Conservation (phyloP, 2,329 filamentous ascomycete species). For the Fonsecaea pugnacius region DNA sequence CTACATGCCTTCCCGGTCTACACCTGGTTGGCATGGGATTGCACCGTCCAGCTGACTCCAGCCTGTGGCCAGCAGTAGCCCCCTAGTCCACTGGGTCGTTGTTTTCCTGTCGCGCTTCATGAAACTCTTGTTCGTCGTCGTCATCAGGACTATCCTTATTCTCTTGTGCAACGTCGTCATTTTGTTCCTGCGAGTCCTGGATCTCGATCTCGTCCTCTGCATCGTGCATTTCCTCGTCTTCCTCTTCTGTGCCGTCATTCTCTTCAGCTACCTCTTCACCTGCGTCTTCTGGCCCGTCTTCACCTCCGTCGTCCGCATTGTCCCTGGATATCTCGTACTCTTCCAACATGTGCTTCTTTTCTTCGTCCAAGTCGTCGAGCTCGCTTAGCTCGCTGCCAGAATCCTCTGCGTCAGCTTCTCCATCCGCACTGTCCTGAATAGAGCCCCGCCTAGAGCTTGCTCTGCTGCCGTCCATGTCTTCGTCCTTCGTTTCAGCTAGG, state of each 20-base stretch:
- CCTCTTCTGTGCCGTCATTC: constrained; percentile 30
- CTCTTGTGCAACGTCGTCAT: background rate
- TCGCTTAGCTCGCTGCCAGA: constrained; percentile 33
- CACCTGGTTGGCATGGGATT: background rate
- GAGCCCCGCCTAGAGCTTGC: constrained; percentile 63
- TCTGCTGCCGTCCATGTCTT: constrained; percentile 50
- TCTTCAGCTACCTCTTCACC: constrained; percentile 35
- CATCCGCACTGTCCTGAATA: constrained; percentile 68
- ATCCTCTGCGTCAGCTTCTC: constrained; percentile 61
- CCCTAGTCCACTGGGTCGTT: background rate
- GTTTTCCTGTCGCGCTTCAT: constrained; percentile 19
- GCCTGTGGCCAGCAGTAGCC: background rate
- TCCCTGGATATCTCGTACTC: constrained; percentile 52
- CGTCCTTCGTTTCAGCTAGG: constrained; percentile 46
- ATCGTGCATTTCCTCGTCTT: constrained; percentile 19
- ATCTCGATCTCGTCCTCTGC: constrained; percentile 27
- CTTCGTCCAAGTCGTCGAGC: constrained; percentile 58
- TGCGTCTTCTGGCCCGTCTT: constrained; percentile 31
- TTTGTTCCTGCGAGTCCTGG: constrained; percentile 28
- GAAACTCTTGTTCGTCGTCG: constrained; percentile 24
- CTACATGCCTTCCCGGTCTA: background rate
- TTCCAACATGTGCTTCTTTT: constrained; percentile 40
- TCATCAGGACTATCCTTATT: constrained; percentile 16
- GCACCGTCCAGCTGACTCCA: background rate
- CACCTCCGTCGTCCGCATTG: constrained; percentile 50